Percentiles rank a stretch among this genome's conserved stretches.
phyloP scores from a whole-genome alignment of 805 yeast genomes.

The Priceomyces haplophilus region DNA sequence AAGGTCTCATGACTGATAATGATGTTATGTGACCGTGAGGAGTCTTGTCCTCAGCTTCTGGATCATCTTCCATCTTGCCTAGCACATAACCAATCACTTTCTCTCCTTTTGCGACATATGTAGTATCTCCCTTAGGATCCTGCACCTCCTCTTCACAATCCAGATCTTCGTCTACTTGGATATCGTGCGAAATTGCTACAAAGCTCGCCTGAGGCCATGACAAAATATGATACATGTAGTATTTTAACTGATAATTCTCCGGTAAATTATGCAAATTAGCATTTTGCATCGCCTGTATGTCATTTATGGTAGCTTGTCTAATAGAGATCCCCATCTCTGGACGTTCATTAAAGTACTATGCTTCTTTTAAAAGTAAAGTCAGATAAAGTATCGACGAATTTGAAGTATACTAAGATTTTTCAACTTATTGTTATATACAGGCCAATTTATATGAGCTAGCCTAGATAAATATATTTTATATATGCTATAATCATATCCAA shows the following conservation, averaged over 20 bases:
- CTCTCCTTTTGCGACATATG: conserved; percentile 65
- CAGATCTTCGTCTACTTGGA: conserved; percentile 26
- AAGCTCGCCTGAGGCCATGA: conserved; percentile 98
- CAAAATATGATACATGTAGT: conserved; percentile 87
- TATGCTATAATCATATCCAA: background rate
- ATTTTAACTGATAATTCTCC: conserved; percentile 88
- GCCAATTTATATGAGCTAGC: background rate
- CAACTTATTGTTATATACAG: background rate
- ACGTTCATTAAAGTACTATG: background rate
- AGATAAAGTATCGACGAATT: background rate
- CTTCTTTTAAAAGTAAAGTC: background rate
- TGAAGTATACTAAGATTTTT: background rate
- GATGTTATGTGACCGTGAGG: conserved; percentile 94
- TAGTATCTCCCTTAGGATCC: conserved; percentile 57
- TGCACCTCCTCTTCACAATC: conserved; percentile 22
- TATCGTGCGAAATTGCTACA: conserved; percentile 81
- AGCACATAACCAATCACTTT: conserved; percentile 93
- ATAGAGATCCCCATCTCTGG: conserved; percentile 76
- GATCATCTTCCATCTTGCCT: conserved; percentile 96
- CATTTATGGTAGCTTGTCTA: conserved; percentile 81
- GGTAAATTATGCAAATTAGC: conserved; percentile 90
- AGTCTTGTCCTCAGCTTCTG: conserved; percentile 66
- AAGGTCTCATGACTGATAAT: conserved; percentile 90
- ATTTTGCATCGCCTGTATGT: conserved; percentile 93
- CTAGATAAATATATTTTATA: background rate